Evolutionary conservation across 106 monocot species (phyloP), one percentile per base, ranked within the genome.

Genomic region (Apostasia shenzhenica): DNA sequence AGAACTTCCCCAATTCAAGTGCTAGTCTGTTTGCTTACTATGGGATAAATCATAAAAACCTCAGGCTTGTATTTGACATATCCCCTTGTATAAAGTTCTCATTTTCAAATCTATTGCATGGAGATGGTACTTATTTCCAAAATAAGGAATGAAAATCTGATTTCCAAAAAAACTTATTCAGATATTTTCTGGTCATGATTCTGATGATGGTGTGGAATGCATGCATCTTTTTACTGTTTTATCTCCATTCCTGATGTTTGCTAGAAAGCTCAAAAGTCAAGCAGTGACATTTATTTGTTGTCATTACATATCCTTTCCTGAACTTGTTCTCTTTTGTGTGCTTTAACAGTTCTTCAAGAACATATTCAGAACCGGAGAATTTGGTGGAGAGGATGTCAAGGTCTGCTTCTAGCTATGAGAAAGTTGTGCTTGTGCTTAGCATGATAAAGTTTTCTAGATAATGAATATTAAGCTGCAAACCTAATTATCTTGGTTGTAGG

Each of bases 361-460:
- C 59, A 79, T 86, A 3, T 83, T 83, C 70, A 66, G 75, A 57
- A 59, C 77, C 26, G 72, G 71, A 63, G 81, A 73, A 52, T 81
- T 74, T 79, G 83, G 90, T 8, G 86, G 90, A 59, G 70, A 81
- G 53, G 86, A 90, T 79, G 78, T 83, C 67, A 83, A 90, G 90
- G 90, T 86, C 58, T 8, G 61, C 12, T 76, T 55, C 73, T 42
- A 14, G 39, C 59, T 55, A n/a, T 47, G 47, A 38, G 59, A 39
- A 6, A 46, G 45, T 54, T 50, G 26, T 26, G 26, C 26, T 26
- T 26, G 26, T 26, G 59, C 39, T 65, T 14, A 48, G 13, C 65
- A 48, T 65, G 3, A 44, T 4, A 8, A 5, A 8, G 41, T 1
- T 63, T 13, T 47, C n/a, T 48, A 46, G 45, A 1, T 5, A 64